Evolutionary conservation across 106 monocot genomes (phyloP).

Genomic region (Posidonia australis): DNA sequence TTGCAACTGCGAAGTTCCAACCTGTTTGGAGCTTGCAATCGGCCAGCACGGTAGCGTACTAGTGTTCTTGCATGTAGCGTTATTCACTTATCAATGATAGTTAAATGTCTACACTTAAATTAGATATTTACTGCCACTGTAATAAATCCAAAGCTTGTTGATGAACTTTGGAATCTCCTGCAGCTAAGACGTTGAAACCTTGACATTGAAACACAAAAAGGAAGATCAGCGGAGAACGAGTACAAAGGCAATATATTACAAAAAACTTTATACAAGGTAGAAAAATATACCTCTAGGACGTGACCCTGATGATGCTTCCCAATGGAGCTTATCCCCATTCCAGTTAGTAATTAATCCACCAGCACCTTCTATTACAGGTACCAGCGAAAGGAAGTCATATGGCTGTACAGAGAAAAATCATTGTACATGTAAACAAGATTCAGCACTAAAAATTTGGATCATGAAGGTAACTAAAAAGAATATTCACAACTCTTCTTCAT

Average conservation of each 20-base stretch:
- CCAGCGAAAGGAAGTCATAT: conserved; percentile 84
- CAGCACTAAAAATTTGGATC: too few relatives aligned
- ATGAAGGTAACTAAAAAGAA: too few relatives aligned
- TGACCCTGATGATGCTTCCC: conserved; percentile 58
- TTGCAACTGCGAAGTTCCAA: too few relatives aligned
- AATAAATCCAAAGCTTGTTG: conserved; percentile 49
- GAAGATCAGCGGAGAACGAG: not conserved
- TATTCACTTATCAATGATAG: too few relatives aligned
- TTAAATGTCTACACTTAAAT: too few relatives aligned
- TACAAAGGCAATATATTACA: not conserved
- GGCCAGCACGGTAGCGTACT: too few relatives aligned
- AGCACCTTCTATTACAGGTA: conserved; percentile 96
- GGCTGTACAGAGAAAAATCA: conserved; percentile 46
- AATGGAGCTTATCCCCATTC: conserved; percentile 64
- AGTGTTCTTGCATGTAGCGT: too few relatives aligned
- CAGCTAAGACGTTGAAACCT: conserved; percentile 91
- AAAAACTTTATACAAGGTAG: not conserved
- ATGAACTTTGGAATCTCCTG: conserved; percentile 72
- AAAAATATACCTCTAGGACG: conserved; percentile 33
- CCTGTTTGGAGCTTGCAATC: too few relatives aligned
- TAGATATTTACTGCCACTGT: conserved; percentile 32
- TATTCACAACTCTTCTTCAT: too few relatives aligned
- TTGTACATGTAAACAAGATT: too few relatives aligned
- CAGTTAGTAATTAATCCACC: conserved; percentile 95
- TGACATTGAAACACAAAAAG: not conserved